Base-by-base conservation (phyloP, 768 basidiomycete genomes). In the Megacollybia marginata region DNA sequence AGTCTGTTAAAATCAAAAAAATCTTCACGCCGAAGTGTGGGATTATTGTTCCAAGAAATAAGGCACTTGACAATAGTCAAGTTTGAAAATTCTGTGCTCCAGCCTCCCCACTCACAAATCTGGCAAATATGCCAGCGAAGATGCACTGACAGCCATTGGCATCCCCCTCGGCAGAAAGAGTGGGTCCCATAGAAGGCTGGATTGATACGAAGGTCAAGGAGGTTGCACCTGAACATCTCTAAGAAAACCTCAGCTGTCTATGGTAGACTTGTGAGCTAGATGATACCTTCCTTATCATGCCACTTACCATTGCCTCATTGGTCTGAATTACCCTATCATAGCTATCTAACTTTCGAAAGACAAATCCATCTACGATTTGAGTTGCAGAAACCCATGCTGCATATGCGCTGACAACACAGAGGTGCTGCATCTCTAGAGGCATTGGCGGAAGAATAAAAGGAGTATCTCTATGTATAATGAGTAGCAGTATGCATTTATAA, bases 81-180 rank as follows among this genome's bases (percentile, higher is more conserved):
- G 23, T 28, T 28, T 6, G 23, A 28, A 28, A 28, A 28, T 6
- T 28, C 57, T 16, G 52, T 54, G 36, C 50, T 54, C 66, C 66
- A 66, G 2, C 65, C 66, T 18, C 60, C 65, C 61, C 64, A 67
- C n/a, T 55, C 54, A 44, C 65, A 66, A 15, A 67, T 63, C 19
- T 52, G 42, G 7, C 57, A 36, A 2, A 64, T 47, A 0, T 57
- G 53, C 65, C 65, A 67, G 7, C 61, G 55, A 6, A 52, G 35
- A 9, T 57, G 59, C 2, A 59, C 48, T 10, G 55, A 52, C 6
- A 68, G 55, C 35, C 57, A 67, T 47, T 67, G 65, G 46, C 60
- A 64, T 3, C 65, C 62, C 7, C 63, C 62, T 8, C 56, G 59
- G 12, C 56, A 51, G 48, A 66, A 66, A 1, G 62, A 58, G 52